Evolutionary conservation across 495 filamentous ascomycete species (phyloP), one percentile per base, ranked within the genome.

Genomic region (Trichoderma gamsii): DNA sequence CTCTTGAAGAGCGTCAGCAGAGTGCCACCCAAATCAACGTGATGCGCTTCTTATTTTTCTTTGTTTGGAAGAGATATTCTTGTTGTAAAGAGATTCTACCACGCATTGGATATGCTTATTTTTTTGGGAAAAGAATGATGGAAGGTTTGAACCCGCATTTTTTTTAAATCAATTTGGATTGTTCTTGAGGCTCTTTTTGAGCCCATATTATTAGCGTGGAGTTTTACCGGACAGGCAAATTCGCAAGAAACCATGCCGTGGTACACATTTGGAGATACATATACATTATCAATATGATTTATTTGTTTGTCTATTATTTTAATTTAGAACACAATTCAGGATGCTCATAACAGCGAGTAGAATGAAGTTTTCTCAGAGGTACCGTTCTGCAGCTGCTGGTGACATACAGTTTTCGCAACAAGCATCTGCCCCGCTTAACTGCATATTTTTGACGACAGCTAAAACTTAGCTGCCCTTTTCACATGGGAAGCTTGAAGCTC

Each of bases 1-100:
- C 67, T 68, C 15, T 38, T 68, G 56, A 64, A 59, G 59, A 68
- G 67, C 16, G 61, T 49, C 43, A 49, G 21, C 27, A 43, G 65
- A 27, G n/a, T 15, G 18, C 63, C 63, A 21, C 41, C 63, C 29
- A 65, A 65, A 44, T 41, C 35, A 21, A n/a, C 27, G 3, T 61
- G 12, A 61, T 15, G 25, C n/a, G 13, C 16, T 32, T 23, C 8
- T 4, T 15, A 12, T n/a, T n/a, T n/a, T n/a, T n/a, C n/a, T n/a
- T n/a, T n/a, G n/a, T n/a, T n/a, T n/a, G n/a, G n/a, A n/a, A n/a
- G n/a, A n/a, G n/a, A n/a, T n/a, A n/a, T 46, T 46, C 43, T 18
- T 18, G 43, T 46, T 46, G 3, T 12, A 9, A 38, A 0, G 5
- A 38, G 35, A 38, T 38, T 0, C 7, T 2, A 38, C 5, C 5